These are phyloP conservation scores for Thelonectria discophora DNA, from an alignment of 2,329 filamentous ascomycete species.

Conservation along the genomic window DNA sequence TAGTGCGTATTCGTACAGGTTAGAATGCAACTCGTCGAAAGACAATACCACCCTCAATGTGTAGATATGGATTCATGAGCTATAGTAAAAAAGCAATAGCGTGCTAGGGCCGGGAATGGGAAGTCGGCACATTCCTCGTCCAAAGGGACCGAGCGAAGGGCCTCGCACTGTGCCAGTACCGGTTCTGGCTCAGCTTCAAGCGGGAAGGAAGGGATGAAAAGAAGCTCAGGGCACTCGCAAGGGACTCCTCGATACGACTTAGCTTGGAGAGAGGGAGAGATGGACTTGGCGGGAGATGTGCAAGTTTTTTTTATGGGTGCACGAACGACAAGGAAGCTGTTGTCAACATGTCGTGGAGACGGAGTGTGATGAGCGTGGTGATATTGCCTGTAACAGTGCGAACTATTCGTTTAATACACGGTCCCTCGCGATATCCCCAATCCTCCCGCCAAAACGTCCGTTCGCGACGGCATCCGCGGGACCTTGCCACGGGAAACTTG, in stretches of 20 bases:
- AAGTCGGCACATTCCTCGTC: background rate
- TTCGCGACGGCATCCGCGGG: background rate
- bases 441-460: background rate
- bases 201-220: background rate
- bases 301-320: background rate
- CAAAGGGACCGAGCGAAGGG: constrained; percentile 21
- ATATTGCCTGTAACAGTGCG: background rate
- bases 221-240: constrained; percentile 16
- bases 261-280: background rate
- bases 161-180: constrained; percentile 27
- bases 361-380: no score
- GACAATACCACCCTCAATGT: no score
- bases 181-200: background rate
- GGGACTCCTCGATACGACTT: constrained; percentile 15
- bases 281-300: background rate
- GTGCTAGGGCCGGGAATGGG: constrained; percentile 10
- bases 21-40: no score
- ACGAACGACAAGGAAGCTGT: background rate
- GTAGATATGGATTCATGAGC: no score
- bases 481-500: no score
- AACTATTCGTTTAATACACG: background rate
- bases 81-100: no score
- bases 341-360: background rate
- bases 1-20: no score
- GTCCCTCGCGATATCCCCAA: no score